phyloP scores from a whole-genome alignment of 1,139 yeast genomes.

The Yamadazyma pseudoaaseri region DNA sequence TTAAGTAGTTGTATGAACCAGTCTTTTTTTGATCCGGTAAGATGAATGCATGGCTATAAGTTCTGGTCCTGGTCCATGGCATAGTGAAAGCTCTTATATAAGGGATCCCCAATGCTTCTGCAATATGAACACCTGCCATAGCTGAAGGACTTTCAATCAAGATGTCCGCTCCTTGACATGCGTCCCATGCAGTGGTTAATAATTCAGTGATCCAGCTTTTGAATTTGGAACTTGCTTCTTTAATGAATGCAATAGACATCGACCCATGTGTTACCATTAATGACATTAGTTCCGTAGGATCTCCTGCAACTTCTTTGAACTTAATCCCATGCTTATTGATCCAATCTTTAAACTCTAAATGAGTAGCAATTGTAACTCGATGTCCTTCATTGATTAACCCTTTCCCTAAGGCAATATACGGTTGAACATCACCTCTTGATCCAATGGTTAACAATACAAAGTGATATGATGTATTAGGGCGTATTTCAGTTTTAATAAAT shows the following conservation, averaged over 20 bases:
- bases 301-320: slow-evolving; percentile 81
- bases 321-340: slow-evolving; percentile 62
- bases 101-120: slow-evolving; percentile 86
- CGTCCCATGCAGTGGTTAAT: slow-evolving; percentile 72
- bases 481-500: slow-evolving; percentile 48
- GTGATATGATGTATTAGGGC: slow-evolving; percentile 52
- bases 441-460: slow-evolving; percentile 86
- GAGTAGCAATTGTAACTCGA: slow-evolving; percentile 80
- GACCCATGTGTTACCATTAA: slow-evolving; percentile 91
- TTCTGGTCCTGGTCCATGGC: slow-evolving; percentile 97
- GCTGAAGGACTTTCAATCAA: slow-evolving; percentile 93
- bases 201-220: slow-evolving; percentile 78
- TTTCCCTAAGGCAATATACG: slow-evolving; percentile 85
- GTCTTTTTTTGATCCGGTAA: slow-evolving; percentile 94
- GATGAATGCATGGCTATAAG: slow-evolving; percentile 94
- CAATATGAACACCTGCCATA: slow-evolving; percentile 93
- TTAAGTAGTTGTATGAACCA: slow-evolving; percentile 86
- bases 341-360: slow-evolving; percentile 77
- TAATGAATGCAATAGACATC: slow-evolving; percentile 76
- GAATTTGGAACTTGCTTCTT: slow-evolving; percentile 79
- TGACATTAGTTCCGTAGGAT: slow-evolving; percentile 89
- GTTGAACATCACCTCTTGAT: slow-evolving; percentile 95
- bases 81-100: slow-evolving; percentile 94
- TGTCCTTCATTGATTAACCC: slow-evolving; percentile 83
- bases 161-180: slow-evolving; percentile 81